Conservation (phyloP, 2,329 filamentous ascomycete species). For the Epichloe brachyelytri region DNA sequence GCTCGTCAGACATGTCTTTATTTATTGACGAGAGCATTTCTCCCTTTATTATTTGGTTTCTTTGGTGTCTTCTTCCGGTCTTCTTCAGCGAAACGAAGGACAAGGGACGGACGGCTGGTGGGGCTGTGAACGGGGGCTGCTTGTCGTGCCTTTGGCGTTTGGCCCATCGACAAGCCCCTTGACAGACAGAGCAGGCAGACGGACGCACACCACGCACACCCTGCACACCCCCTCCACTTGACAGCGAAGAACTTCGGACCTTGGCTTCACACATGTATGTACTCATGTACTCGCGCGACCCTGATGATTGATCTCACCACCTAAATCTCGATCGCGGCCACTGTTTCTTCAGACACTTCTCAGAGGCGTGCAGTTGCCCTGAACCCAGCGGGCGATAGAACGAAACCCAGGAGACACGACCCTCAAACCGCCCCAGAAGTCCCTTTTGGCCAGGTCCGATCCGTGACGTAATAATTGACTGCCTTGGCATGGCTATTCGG, state of each 20-base stretch:
- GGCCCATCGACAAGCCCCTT: too few species aligned
- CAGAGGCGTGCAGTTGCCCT: neutral
- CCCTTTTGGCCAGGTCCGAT: neutral
- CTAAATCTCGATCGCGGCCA: slow-evolving; percentile 18
- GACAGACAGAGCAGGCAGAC: too few species aligned
- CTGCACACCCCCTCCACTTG: neutral
- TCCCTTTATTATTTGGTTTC: too few species aligned
- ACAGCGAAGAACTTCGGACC: neutral
- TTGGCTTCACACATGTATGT: neutral
- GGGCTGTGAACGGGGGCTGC: neutral
- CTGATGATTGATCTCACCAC: slow-evolving; percentile 14
- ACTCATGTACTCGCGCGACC: slow-evolving; percentile 8
- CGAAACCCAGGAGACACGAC: neutral
- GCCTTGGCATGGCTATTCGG: neutral
- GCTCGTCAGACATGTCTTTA: too few species aligned
- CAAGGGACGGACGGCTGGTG: neutral
- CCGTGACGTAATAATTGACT: neutral
- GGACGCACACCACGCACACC: too few species aligned
- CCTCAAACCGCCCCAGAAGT: neutral
- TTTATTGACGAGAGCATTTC: neutral
- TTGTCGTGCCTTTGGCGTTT: neutral
- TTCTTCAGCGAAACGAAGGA: neutral
- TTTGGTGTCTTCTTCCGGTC: neutral
- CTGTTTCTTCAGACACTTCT: neutral
- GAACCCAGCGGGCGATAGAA: neutral